Evolutionary conservation across 768 basidiomycete genomes (phyloP).

Genomic region (Lactifluus piperatus): DNA sequence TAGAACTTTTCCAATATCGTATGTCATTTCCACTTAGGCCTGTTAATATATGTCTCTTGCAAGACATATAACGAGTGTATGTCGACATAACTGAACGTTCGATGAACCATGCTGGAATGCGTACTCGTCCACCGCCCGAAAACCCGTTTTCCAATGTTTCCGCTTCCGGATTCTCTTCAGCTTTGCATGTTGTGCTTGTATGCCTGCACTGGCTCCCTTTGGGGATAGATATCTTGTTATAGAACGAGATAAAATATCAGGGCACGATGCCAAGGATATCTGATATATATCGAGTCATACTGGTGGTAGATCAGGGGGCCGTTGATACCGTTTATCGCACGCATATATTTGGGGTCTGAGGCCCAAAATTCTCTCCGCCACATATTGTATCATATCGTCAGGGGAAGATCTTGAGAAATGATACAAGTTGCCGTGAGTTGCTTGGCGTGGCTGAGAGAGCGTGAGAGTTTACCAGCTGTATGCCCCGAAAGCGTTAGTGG

Average conservation of each 20-base stretch:
- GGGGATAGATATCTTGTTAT: too few species aligned
- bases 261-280: too few species aligned
- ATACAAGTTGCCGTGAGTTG: neutral
- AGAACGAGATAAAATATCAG: too few species aligned
- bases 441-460: neutral
- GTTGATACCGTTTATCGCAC: too few species aligned
- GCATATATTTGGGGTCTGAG: too few species aligned
- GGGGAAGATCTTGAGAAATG: neutral
- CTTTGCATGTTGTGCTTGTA: too few species aligned
- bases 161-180: neutral
- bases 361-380: too few species aligned
- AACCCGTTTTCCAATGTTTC: neutral
- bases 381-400: too few species aligned
- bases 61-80: neutral
- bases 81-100: neutral
- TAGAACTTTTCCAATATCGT: constrained; percentile 12
- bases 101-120: neutral
- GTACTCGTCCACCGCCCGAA: neutral
- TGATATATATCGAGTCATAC: too few species aligned
- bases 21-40: constrained; percentile 1
- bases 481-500: neutral
- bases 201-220: too few species aligned
- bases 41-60: constrained; percentile 8
- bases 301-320: too few species aligned
- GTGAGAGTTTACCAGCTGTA: neutral